Base-by-base conservation (phyloP, 768 basidiomycete genomes). In the Thelephora aurantiotincta region DNA sequence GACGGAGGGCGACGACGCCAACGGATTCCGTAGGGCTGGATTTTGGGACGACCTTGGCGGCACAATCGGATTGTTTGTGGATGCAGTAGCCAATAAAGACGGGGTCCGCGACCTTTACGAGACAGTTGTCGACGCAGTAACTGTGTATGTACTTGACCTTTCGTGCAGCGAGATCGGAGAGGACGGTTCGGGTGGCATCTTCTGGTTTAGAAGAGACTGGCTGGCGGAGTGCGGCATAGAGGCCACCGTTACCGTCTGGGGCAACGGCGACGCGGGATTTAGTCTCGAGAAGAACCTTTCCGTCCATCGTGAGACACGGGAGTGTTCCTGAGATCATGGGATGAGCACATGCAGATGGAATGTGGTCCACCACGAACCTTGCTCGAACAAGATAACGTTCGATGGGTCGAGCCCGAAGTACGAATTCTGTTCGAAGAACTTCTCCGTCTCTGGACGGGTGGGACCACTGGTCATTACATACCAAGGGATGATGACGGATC, bases 401-500 rank as follows among this genome's bases (percentile, higher is more conserved):
- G 78, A 70, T 49, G 77, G 59, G 45, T 80, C 60, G 51, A 99
- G 73, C 3, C 94, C 93, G 60, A 97, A 99, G 68, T 73, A 86
- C 2, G 64, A 62, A 65, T 91, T 73, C 51, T 75, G 68, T 51
- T 67, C 68, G 67, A 98, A 97, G 72, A 83, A 98, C 22, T 67
- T 67, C 63, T 89, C 86, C 19, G 96, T 98, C 33, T 82, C 85
- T 35, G 65, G 70, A 54, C 91, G 78, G 33, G 96, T 99, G 35
- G 94, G 96, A 19, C 93, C 93, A 59, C 88, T 92, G 48, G 94
- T 98, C 96, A 99, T 99, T 58, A 99, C 80, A 67, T 97, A 98
- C 96, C 96, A 98, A 34, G 89, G 88, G 48, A 98, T 78, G 46
- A 77, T 63, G 46, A 89, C 85, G 1, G 77, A 74, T 44, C 74